These are phyloP conservation scores for Camillea tinctor DNA, from an alignment of 2,329 filamentous ascomycete species.

Conservation along the genomic window DNA sequence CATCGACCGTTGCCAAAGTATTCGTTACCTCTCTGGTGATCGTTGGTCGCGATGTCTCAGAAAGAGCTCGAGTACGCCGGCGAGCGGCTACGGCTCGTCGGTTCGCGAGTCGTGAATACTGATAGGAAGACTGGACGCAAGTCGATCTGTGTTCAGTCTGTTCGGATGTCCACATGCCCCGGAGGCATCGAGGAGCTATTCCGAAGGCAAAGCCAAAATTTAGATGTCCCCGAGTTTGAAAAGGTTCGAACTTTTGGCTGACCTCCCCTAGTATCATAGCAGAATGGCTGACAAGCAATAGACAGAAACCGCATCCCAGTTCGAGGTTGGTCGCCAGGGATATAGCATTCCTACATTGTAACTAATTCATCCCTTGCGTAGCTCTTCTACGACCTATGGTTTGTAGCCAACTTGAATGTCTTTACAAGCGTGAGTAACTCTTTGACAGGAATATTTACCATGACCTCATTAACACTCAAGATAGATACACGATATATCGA, in stretches of 20 bases:
- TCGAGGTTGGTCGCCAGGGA: slow-evolving; percentile 16
- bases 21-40: background rate
- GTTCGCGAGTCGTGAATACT: slow-evolving; percentile 19
- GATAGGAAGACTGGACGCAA: slow-evolving; percentile 11
- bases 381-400: slow-evolving; percentile 60
- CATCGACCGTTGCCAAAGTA: background rate
- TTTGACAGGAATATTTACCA: background rate
- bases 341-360: background rate
- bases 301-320: slow-evolving; percentile 24
- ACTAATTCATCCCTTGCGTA: slow-evolving; percentile 32
- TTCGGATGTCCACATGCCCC: background rate
- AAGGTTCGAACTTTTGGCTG: slow-evolving; percentile 16
- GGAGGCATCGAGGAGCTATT: background rate
- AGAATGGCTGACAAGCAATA: slow-evolving; percentile 12
- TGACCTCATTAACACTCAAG: slow-evolving; percentile 6
- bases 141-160: background rate
- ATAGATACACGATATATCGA: slow-evolving; percentile 28
- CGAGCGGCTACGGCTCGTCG: slow-evolving; percentile 22
- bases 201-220: slow-evolving; percentile 11
- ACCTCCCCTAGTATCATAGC: background rate
- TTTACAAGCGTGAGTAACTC: slow-evolving; percentile 47
- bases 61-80: slow-evolving; percentile 24
- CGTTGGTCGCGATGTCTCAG: background rate
- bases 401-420: slow-evolving; percentile 64
- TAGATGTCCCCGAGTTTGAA: slow-evolving; percentile 16